Base-by-base conservation (phyloP, 1,284 basidiomycete species). In the Ceratobasidium sp. region DNA sequence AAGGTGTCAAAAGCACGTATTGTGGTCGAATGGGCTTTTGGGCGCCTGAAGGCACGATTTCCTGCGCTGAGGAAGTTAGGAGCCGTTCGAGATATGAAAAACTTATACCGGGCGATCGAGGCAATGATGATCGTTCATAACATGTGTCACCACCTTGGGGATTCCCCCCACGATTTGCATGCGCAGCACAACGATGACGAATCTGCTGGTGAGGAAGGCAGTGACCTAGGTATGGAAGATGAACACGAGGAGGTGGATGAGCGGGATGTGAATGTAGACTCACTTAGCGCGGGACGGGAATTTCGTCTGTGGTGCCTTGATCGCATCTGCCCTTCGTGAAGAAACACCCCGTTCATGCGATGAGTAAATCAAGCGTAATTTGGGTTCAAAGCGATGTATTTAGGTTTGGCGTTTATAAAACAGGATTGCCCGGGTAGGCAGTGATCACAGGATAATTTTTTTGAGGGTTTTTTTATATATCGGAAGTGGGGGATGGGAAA, bases 51-150 rank as follows among this genome's bases (percentile, higher is more conserved):
- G 28, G 23, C 21, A 21, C 23, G 42, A 16, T 63, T 63, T 11
- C 60, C 60, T 21, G 38, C 59, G 23, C 28, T 61, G 40, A 30
- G 3, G 3, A 40, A n/a, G 40, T 25, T 61, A 36, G 59, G 59
- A 4, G 40, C 21, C 1, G 40, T 61, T 21, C 38, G 23, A 28
- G 23, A 40, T 25, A n/a, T 61, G 11, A 42, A 25, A 3, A 14
- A 44, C 21, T n/a, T 46, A 6, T 61, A 61, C 36, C 36, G 23
- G 8, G 40, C 59, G 33, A 61, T 61, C 16, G 59, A 61, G 16
- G 59, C 59, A 12, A n/a, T 61, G 59, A 42, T 61, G 40, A 40
- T 61, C 0, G 21, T 61, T 9, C 59, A 61, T n/a, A 61, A 61
- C 40, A 44, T 61, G 38, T 61, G 59, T 28, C 42, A 61, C 42